Base-by-base conservation (phyloP, 2,329 filamentous ascomycete species). In the Tothia fuscella region DNA sequence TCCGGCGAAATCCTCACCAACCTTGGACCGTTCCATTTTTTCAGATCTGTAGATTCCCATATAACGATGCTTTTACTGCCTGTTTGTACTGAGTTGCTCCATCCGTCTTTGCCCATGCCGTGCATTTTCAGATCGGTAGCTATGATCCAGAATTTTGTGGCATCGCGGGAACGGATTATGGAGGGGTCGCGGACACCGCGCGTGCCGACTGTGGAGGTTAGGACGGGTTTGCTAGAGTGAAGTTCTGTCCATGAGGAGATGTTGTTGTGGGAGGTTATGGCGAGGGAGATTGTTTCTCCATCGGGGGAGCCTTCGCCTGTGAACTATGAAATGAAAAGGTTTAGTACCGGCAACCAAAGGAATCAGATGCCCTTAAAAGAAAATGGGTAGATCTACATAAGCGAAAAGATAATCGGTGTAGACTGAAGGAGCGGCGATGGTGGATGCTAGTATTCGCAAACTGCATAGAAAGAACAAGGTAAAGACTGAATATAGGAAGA, bases 71-170 rank as follows among this genome's bases (percentile, higher is more conserved):
- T 24, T 28, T 19, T 13, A 21, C 39, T 42, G 17, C 39, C 39
- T 3, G 3, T 28, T 37, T 19, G 24, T 5, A 6, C 7, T 6
- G 39, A 19, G 3, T 28, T 25, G 1, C 22, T 14, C 39, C 39
- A 42, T n/a, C n/a, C n/a, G 19, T 14, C 29, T 9, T n/a, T 26
- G 3, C 14, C 30, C n/a, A 21, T 35, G 20, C 30, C 31, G n/a
- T 26, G 19, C 30, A 42, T 42, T 14, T 42, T 42, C 29, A 42
- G 39, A 25, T 42, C 39, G n/a, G 39, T 42, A 33, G 39, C 39
- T 10, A 42, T 17, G 4, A 42, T 33, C 39, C 39, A 42, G 12
- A 42, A 42, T 13, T 42, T 42, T 3, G 16, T n/a, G 3, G 29
- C 39, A 26, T 42, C 39, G 4, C 19, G 13, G 19, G 39, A 33